Conservation (phyloP, 768 basidiomycete genomes). For the Mycena capillaripes region DNA sequence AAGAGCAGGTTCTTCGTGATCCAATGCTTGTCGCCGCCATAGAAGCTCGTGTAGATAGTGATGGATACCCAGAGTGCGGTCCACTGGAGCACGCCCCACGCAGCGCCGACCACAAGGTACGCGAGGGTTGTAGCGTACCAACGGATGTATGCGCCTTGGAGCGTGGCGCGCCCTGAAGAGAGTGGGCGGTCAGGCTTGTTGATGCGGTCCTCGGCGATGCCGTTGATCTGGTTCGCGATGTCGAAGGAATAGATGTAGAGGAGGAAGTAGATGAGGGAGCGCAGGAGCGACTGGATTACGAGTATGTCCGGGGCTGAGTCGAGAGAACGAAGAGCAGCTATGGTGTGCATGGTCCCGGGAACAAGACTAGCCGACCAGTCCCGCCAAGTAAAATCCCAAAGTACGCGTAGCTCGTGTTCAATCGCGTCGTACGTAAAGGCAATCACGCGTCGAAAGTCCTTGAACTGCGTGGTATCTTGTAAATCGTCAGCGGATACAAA, state of each 20-base stretch:
- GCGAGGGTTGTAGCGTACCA: constrained; percentile 8
- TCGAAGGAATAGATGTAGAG: constrained; percentile 29
- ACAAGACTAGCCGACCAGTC: constrained; percentile 24
- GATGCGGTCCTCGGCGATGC: constrained; percentile 24
- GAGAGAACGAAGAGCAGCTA: constrained; percentile 18
- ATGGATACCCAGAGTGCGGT: constrained; percentile 15
- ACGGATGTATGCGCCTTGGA: constrained; percentile 21
- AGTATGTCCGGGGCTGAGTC: neutral
- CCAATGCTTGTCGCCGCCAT: constrained; percentile 28
- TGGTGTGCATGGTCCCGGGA: constrained; percentile 20
- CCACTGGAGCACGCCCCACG: constrained; percentile 25
- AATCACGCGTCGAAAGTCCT: neutral
- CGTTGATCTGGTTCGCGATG: constrained; percentile 27
- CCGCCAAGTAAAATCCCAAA: constrained; percentile 28
- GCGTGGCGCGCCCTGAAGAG: constrained; percentile 8
- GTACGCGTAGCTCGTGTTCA: constrained; percentile 9
- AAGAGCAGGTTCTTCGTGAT: constrained; percentile 28
- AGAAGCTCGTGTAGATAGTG: constrained; percentile 24
- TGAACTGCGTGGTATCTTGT: neutral
- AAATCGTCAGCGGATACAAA: neutral
- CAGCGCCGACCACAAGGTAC: neutral
- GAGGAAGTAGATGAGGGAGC: constrained; percentile 18
- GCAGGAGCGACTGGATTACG: neutral
- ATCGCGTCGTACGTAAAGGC: neutral
- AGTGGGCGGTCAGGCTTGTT: constrained; percentile 33